Conservation (phyloP, 768 basidiomycete species). For the Hortiboletus flavorubellus region DNA sequence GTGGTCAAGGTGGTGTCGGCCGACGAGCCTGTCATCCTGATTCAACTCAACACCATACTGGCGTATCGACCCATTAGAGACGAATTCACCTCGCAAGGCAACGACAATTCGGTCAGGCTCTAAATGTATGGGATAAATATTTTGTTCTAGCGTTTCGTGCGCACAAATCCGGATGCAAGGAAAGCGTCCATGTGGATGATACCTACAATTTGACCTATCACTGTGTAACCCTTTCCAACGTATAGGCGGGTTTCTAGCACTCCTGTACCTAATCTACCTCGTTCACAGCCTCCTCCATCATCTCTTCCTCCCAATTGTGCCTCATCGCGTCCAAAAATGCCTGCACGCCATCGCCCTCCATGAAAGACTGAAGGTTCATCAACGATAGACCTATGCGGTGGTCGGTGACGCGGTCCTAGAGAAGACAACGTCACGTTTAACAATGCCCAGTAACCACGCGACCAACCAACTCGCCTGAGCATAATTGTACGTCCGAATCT, state of each 20-base stretch:
- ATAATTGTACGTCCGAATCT: constrained; percentile 95
- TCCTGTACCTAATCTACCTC: constrained; percentile 11
- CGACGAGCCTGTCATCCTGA: neutral
- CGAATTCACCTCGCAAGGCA: neutral
- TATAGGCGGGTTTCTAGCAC: too few species aligned
- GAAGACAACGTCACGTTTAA: neutral
- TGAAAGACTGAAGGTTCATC: constrained; percentile 58
- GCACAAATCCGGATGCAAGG: neutral
- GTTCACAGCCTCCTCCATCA: constrained; percentile 51
- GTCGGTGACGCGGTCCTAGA: constrained; percentile 87
- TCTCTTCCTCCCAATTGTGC: constrained; percentile 51
- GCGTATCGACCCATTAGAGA: neutral
- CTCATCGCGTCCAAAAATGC: constrained; percentile 56
- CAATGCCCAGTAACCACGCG: neutral
- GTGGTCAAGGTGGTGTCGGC: neutral
- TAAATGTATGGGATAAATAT: neutral
- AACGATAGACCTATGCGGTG: constrained; percentile 81
- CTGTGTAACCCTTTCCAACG: neutral
- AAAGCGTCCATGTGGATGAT: too few species aligned
- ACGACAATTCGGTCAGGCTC: neutral
- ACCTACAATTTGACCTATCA: neutral
- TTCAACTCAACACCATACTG: neutral
- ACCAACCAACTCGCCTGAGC: constrained; percentile 53
- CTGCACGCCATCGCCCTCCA: constrained; percentile 64
- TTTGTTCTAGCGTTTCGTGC: neutral